Conservation (phyloP, 176 grass and related monocot species). For the bread wheat (Triticum aestivum) region DNA sequence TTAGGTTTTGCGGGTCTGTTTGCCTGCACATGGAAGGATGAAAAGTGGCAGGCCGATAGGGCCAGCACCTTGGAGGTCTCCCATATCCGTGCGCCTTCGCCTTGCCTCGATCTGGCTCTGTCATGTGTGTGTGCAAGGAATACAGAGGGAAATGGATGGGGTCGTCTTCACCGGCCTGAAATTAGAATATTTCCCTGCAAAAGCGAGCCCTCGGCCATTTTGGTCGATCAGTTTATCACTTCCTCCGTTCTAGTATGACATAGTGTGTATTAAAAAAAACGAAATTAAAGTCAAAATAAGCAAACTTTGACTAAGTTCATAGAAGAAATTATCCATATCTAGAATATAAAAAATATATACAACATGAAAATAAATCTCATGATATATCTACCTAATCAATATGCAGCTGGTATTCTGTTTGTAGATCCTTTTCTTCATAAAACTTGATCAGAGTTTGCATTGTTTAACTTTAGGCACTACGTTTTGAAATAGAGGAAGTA, state of each 20-base stretch:
- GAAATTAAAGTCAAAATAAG: too few relatives aligned
- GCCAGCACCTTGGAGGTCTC: not conserved
- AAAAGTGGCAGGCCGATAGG: not conserved
- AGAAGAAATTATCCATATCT: too few relatives aligned
- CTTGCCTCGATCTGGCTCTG: not conserved
- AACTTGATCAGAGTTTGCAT: too few relatives aligned
- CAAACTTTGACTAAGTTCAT: too few relatives aligned
- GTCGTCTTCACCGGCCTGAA: not conserved
- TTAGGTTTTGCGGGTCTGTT: not conserved
- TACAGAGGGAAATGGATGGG: not conserved
- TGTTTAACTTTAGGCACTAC: too few relatives aligned
- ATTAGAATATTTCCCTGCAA: not conserved
- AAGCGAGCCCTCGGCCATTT: not conserved
- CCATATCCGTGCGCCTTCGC: not conserved
- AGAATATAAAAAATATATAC: too few relatives aligned
- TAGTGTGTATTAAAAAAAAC: not conserved
- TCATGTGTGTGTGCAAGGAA: not conserved
- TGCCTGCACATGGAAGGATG: not conserved
- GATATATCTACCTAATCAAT: too few relatives aligned
- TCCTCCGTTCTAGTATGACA: too few relatives aligned
- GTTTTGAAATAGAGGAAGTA: too few relatives aligned
- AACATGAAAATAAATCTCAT: too few relatives aligned
- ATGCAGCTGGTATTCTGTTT: too few relatives aligned
- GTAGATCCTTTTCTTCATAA: too few relatives aligned
- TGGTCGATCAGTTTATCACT: not conserved